These are phyloP conservation scores for Tolypocladium tundrense DNA, from an alignment of 2,329 filamentous ascomycete genomes.

Conservation along the genomic window DNA sequence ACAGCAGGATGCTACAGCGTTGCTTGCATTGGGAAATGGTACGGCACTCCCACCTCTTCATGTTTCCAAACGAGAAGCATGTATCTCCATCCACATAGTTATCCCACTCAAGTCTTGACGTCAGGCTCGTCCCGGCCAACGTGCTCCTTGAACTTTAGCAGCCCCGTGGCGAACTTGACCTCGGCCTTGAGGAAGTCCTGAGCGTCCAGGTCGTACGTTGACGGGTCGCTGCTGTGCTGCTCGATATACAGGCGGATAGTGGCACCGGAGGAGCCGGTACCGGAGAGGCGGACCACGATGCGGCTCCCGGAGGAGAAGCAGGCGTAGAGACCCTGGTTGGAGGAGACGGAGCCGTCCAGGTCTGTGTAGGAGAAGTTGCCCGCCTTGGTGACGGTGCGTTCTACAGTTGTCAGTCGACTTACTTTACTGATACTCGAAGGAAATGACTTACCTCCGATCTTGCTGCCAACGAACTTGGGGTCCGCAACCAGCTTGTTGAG, in stretches of 20 bases:
- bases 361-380: constrained; percentile 98
- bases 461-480: constrained; percentile 68
- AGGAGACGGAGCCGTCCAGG: constrained; percentile 90
- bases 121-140: constrained; percentile 88
- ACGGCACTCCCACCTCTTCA: background rate
- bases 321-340: constrained; percentile 92
- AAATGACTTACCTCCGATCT: constrained; percentile 51
- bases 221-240: constrained; percentile 78
- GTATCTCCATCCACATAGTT: background rate
- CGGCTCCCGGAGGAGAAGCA: constrained; percentile 91
- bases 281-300: constrained; percentile 88
- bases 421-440: background rate
- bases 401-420: constrained; percentile 20
- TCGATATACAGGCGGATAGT: constrained; percentile 97
- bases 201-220: constrained; percentile 69
- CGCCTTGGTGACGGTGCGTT: constrained; percentile 74
- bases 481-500: constrained; percentile 70
- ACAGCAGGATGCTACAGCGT: background rate
- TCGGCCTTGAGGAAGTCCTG: constrained; percentile 92
- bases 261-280: constrained; percentile 88
- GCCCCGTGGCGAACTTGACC: constrained; percentile 70
- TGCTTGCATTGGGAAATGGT: background rate
- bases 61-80: background rate
- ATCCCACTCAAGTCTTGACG: constrained; percentile 65
- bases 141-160: constrained; percentile 90